phyloP scores from a whole-genome alignment of 2,329 filamentous ascomycete species.

The Curvularia hawaiiensis region DNA sequence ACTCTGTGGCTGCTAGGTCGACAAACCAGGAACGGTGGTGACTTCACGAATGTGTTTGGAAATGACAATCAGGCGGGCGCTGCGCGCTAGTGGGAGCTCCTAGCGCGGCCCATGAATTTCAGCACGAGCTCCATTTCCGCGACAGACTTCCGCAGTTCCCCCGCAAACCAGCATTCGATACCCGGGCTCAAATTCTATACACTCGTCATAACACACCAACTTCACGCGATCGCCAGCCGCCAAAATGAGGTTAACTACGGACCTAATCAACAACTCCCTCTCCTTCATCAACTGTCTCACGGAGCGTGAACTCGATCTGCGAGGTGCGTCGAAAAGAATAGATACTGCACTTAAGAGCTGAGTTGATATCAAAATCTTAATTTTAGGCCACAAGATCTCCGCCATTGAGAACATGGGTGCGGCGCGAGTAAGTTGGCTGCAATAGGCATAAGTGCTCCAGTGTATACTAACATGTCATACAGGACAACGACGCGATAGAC shows the following conservation, averaged over 20 bases:
- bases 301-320: conserved; percentile 97
- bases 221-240: conserved; percentile 16
- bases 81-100: conserved; percentile 15
- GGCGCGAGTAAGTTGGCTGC: conserved; percentile 74
- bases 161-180: conserved; percentile 1
- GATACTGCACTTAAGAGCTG: conserved; percentile 92
- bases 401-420: conserved; percentile 97
- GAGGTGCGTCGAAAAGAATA: conserved; percentile 99
- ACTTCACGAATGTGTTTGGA: background rate
- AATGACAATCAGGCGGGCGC: background rate
- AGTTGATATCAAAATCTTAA: conserved; percentile 75
- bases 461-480: background rate
- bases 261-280: conserved; percentile 91
- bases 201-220: background rate
- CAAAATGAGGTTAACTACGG: conserved; percentile 90
- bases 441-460: background rate
- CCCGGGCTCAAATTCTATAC: background rate
- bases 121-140: conserved; percentile 10
- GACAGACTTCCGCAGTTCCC: conserved; percentile 8
- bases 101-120: conserved; percentile 15
- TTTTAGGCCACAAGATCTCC: conserved; percentile 95
- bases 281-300: conserved; percentile 99
- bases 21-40: background rate
- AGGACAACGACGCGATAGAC: conserved; percentile 97
- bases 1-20: background rate